Percentiles rank a stretch among this genome's conserved stretches.
Evolutionary conservation across 2,329 filamentous ascomycete species (phyloP).

Genomic region (Colletotrichum tropicicola): DNA sequence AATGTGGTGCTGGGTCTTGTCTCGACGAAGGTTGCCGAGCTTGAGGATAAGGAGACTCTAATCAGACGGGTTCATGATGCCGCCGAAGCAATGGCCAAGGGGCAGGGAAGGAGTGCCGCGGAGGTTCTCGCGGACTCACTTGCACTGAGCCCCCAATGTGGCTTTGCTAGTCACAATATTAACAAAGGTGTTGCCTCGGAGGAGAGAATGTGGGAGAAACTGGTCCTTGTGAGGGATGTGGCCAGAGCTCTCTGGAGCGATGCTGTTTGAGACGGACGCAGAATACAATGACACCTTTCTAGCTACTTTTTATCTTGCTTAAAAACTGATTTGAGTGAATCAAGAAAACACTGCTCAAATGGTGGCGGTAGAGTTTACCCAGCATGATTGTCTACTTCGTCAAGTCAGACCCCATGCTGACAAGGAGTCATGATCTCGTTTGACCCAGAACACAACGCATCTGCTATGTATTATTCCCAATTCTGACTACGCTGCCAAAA

Average conservation of each 20-base stretch:
- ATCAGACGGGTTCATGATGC: conserved; percentile 66
- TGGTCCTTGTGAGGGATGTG: conserved; percentile 75
- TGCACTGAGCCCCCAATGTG: conserved; percentile 75
- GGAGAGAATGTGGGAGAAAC: conserved; percentile 78
- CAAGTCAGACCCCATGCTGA: too few species aligned
- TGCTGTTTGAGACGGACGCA: conserved; percentile 9
- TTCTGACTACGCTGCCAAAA: too few species aligned
- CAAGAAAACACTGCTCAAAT: too few species aligned
- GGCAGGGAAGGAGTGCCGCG: conserved; percentile 68
- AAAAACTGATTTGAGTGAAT: neutral
- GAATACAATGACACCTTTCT: neutral
- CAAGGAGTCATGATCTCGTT: too few species aligned
- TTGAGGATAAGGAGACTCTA: conserved; percentile 71
- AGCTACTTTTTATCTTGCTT: neutral
- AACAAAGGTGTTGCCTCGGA: conserved; percentile 74
- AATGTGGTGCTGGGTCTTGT: conserved; percentile 71
- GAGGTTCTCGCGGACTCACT: conserved; percentile 73
- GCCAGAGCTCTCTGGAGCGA: conserved; percentile 75
- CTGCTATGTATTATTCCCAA: too few species aligned
- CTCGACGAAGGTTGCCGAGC: conserved; percentile 67
- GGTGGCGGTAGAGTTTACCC: too few species aligned
- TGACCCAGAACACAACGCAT: too few species aligned
- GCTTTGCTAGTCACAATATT: conserved; percentile 75
- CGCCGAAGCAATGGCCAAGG: conserved; percentile 75
- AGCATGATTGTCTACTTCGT: too few species aligned